These are phyloP conservation scores for Neofusicoccum ribis DNA, from an alignment of 2,329 filamentous ascomycete species.

Conservation along the genomic window DNA sequence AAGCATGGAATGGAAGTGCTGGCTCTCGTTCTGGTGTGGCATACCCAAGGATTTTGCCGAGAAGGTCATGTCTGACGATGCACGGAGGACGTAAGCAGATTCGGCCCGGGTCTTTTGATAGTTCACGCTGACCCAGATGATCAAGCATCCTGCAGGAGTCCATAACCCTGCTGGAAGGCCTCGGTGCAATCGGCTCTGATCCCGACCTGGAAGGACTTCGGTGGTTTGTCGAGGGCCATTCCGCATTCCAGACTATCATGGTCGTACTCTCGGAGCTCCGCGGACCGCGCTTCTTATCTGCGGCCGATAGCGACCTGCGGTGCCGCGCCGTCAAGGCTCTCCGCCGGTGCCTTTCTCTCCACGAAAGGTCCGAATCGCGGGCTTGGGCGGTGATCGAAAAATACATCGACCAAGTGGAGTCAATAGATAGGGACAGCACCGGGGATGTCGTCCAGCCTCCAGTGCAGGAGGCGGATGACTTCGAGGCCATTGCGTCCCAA, in stretches of 20 bases:
- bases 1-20: slow-evolving; percentile 1
- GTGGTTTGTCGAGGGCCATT: slow-evolving; percentile 34
- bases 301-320: not conserved
- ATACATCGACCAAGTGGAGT: not conserved
- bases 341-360: not conserved
- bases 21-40: slow-evolving; percentile 2
- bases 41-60: not conserved
- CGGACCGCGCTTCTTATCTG: slow-evolving; percentile 21
- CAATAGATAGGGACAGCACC: too few relatives aligned
- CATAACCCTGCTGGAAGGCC: not conserved
- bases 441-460: too few relatives aligned
- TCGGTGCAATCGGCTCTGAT: not conserved
- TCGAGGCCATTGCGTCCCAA: too few relatives aligned
- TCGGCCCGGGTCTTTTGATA: too few relatives aligned
- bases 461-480: too few relatives aligned
- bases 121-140: too few relatives aligned
- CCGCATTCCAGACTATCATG: slow-evolving; percentile 30
- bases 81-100: not conserved
- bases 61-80: not conserved
- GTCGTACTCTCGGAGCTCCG: slow-evolving; percentile 39
- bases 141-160: not conserved
- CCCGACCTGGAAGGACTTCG: slow-evolving; percentile 18
- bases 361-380: not conserved
- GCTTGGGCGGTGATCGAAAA: not conserved
- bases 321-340: not conserved